Percentiles rank a stretch among this genome's conserved stretches.
phyloP scores from a whole-genome alignment of 2,329 filamentous ascomycete species.

The Colletotrichum agaves region DNA sequence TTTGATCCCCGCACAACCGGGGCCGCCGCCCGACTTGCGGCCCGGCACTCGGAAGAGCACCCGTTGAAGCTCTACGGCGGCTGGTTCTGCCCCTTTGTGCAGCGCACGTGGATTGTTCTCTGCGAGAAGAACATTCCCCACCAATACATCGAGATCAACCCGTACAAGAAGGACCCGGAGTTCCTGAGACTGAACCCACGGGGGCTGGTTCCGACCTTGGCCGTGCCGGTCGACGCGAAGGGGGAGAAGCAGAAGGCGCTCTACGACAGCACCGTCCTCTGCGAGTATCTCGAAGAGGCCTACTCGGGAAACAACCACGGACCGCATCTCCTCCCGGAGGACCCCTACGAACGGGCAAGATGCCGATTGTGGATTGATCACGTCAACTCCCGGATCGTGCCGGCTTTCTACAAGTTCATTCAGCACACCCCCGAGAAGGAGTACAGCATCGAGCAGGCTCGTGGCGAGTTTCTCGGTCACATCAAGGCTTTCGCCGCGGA shows the following conservation, averaged over 20 bases:
- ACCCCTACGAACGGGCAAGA: conserved; percentile 72
- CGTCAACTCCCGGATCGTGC: conserved; percentile 73
- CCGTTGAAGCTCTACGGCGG: conserved; percentile 75
- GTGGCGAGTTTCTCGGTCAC: conserved; percentile 66
- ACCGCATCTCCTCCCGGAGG: conserved; percentile 65
- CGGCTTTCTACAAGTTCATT: conserved; percentile 72
- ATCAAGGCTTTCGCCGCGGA: conserved; percentile 70
- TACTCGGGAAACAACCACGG: conserved; percentile 62
- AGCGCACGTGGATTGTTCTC: conserved; percentile 78
- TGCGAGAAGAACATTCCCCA: conserved; percentile 79
- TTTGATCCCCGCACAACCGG: conserved; percentile 60
- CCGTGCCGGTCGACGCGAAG: conserved; percentile 50
- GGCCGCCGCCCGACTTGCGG: conserved; percentile 59
- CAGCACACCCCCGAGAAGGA: conserved; percentile 64
- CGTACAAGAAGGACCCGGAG: conserved; percentile 76
- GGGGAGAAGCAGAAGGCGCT: conserved; percentile 63
- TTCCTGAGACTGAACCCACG: conserved; percentile 79
- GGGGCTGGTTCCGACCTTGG: conserved; percentile 78
- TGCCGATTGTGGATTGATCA: conserved; percentile 81
- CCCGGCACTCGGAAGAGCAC: conserved; percentile 57
- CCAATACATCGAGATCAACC: conserved; percentile 82
- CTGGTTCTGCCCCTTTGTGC: conserved; percentile 80
- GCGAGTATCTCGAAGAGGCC: conserved; percentile 80
- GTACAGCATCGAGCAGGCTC: conserved; percentile 62
- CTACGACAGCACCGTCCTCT: conserved; percentile 78